Conservation (phyloP, 176 grass and related monocot genomes). For the Bonia amplexicaulis region DNA sequence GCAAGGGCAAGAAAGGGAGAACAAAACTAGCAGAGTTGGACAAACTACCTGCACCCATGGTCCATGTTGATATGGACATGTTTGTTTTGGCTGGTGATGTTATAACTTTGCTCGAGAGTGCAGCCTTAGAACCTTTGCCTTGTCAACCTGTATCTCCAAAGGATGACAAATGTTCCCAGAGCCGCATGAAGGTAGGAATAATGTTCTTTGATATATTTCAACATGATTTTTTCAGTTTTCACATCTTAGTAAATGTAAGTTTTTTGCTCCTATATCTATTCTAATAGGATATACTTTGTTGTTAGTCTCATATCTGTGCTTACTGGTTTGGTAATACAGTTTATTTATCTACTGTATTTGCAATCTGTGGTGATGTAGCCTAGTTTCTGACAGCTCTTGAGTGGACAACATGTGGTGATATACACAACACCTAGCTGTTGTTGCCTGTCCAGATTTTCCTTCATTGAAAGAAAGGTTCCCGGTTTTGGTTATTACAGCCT, state of each 20-base stretch:
- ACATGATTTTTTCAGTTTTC: constrained; percentile 33
- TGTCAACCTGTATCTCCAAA: constrained; percentile 61
- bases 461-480: neutral
- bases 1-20: constrained; percentile 59
- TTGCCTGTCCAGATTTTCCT: neutral
- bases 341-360: constrained; percentile 13
- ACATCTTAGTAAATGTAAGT: constrained; percentile 26
- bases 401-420: neutral
- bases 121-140: constrained; percentile 54
- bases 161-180: constrained; percentile 70
- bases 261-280: constrained; percentile 36
- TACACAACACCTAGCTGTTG: neutral
- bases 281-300: constrained; percentile 20
- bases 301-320: constrained; percentile 11
- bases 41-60: constrained; percentile 57
- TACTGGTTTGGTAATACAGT: neutral
- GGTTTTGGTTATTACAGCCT: neutral
- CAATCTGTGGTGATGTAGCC: neutral
- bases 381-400: constrained; percentile 1
- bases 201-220: constrained; percentile 16
- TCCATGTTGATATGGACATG: constrained; percentile 65
- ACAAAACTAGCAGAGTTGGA: constrained; percentile 58
- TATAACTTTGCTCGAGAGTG: constrained; percentile 71
- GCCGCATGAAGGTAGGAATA: constrained; percentile 51
- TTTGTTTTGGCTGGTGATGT: constrained; percentile 91